Conservation (phyloP, 192 early-diverging fungal genomes). For the Haplosporangium gracile region DNA sequence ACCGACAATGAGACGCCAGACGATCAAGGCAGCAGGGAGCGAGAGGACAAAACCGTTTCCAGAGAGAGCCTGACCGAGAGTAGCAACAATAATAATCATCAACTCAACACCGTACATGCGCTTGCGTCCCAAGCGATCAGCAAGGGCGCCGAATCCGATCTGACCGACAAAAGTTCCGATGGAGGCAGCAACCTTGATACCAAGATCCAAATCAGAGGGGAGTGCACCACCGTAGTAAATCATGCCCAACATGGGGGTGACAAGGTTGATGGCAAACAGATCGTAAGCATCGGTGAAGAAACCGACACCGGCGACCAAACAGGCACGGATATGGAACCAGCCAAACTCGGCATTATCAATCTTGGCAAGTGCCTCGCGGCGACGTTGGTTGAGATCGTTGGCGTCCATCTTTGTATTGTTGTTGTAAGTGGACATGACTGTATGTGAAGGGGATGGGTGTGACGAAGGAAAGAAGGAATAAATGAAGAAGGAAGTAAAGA, state of each 20-base stretch:
- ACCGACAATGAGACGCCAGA: slow-evolving; percentile 95
- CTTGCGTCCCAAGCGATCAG: slow-evolving; percentile 87
- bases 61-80: slow-evolving; percentile 83
- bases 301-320: slow-evolving; percentile 77
- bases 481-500: background rate
- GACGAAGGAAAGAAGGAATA: background rate
- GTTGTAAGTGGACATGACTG: slow-evolving; percentile 44
- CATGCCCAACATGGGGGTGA: slow-evolving; percentile 88
- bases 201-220: slow-evolving; percentile 79
- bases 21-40: slow-evolving; percentile 80
- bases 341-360: slow-evolving; percentile 82
- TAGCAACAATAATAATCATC: slow-evolving; percentile 91
- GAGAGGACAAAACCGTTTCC: slow-evolving; percentile 76
- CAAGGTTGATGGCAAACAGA: slow-evolving; percentile 93
- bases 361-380: slow-evolving; percentile 56
- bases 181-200: slow-evolving; percentile 85
- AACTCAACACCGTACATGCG: slow-evolving; percentile 91
- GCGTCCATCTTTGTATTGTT: slow-evolving; percentile 60
- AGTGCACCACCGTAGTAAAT: slow-evolving; percentile 72
- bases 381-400: slow-evolving; percentile 47
- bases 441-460: background rate
- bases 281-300: slow-evolving; percentile 98
- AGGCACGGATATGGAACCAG: slow-evolving; percentile 81
- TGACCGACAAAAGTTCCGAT: slow-evolving; percentile 92
- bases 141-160: slow-evolving; percentile 84